Base-by-base conservation (phyloP, 306 rosid species). In the Delonix regia region DNA sequence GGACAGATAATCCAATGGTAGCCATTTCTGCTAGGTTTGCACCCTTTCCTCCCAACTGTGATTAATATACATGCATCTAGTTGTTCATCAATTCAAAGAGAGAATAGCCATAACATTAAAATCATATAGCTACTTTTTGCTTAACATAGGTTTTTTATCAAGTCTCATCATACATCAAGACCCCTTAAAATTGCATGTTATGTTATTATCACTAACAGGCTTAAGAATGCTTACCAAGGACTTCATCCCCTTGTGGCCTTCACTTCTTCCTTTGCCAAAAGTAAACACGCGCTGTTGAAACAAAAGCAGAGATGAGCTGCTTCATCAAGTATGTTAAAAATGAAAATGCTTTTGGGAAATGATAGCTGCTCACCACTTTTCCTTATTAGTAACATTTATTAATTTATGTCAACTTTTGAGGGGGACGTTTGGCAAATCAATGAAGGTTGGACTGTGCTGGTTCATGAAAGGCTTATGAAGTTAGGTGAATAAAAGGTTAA, bases 1-100 rank as follows among this genome's bases (percentile, higher is more conserved):
- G 99, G 69, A 95, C 98, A 1, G 94, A 93, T 47, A 95, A 85
- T 15, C 98, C 98, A 33, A 95, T 92, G 85, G 86, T 91, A 55
- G 99, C 94, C 99, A 95, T 95, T 86, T 95, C 99, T 74, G 98
- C 99, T 38, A 95, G 87, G 85, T 95, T 95, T 19, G 99, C 98
- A 9, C 99, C 99, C 80, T 95, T 95, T 78, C 99, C 99, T 83
- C 99, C 99, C 80, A 95, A 82, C 99, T 95, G 64, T 41, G 76
- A 44, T 76, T 34, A 34, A 48, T 14, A 67, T 18, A 56, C 71
- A 52, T 25, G 42, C 68, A 83, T 4, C 22, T 60, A 81, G 6
- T 22, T 77, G 14, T 42, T 53, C 56, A 80, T 68, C 74, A 75
- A 30, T 70, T 65, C 62, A 48, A 70, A 81, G 51, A 41, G 5